Base-by-base conservation (phyloP, 345 rosid species). In the Acer negundo region DNA sequence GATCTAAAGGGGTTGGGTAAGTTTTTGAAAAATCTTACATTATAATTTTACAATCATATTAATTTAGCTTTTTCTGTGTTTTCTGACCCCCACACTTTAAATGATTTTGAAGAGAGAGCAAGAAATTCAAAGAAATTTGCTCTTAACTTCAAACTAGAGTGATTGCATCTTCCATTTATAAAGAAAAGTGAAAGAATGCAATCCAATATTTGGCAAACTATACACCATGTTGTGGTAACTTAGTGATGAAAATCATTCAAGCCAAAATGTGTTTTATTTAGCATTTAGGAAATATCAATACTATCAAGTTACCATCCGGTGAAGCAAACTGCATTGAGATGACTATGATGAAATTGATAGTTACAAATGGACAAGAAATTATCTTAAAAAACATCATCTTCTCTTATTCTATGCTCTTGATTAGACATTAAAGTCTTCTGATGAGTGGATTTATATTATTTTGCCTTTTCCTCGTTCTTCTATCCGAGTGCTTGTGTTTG, bases 1-100 rank as follows among this genome's bases (percentile, higher is more conserved):
- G 97, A 64, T 96, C 99, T 12, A 94, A 91, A 80, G 99, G 98
- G 72, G 94, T 96, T 67, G 97, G 97, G 98, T 94, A 84, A 83
- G 92, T 78, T 71, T 13, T 40, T 72, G 38, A 62, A n/a, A 7
- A 5, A 58, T 20, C 38, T 44, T 44, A 38, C 56, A 11, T 3
- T 6, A 47, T 12, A 22, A 26, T 15, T 16, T 7, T 19, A 42
- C 46, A 1, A 35, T 40, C 49, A 20, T 38, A n/a, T 72, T 35
- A 20, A n/a, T n/a, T 19, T 20, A 31, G 47, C 3, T 20, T 72
- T 72, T 58, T 35, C 64, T 38, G 13, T 19, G 11, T 74, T 7
- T 26, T 74, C 13, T 59, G 19, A 40, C 19, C 51, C 10, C 53
- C 53, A 2, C 7, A 20, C 23, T 58, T 19, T 12, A 71, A 22